Evolutionary conservation across 441 rosid species (phyloP), one percentile per base, ranked within the genome.

Genomic region (Brassica hybrid): DNA sequence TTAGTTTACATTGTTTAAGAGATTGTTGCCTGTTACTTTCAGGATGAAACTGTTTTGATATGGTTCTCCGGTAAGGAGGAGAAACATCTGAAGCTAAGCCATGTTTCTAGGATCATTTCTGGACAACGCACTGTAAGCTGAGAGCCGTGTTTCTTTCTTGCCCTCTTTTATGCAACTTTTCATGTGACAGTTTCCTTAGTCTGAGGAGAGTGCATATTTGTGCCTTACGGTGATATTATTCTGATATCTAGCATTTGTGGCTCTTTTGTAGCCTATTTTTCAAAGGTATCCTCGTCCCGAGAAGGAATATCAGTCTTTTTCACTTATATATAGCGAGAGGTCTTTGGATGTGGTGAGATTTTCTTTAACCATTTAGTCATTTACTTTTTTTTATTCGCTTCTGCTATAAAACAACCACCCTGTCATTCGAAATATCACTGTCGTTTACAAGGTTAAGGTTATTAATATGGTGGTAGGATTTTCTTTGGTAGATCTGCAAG

Each of bases 261-360:
- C 45, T 61, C 71, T 74, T 60, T 81, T 82, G 77, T 90, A 93
- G 99, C 96, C 97, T 69, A 93, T 95, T 73, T 95, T 95, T 81
- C 98, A 93, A 83, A 88, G 99, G 80, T 88, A 90, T 84, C 99
- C 99, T 34, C 91, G 96, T 48, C 98, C 98, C 10, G 98, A 92
- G 83, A 94, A 94, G 87, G 98, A 94, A 83, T 94, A 91, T 76
- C 97, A 92, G 79, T 94, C 98, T 16, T 92, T 94, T 85, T 94
- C 98, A 59, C 94, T 94, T 61, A 88, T 92, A 81, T 94, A 92
- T 80, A 85, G 78, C 76, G 95, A 94, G 60, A 90, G 97, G 79
- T 94, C 98, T 10, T 71, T 94, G 80, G 98, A 94, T 86, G 77
- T 94, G 97, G 98, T 94, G 77, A 88, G 57, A 8, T 50, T 50